Evolutionary conservation across 352 stramenopile genomes (phyloP), one percentile per base, ranked within the genome.

Genomic region (Pythium oligandrum): DNA sequence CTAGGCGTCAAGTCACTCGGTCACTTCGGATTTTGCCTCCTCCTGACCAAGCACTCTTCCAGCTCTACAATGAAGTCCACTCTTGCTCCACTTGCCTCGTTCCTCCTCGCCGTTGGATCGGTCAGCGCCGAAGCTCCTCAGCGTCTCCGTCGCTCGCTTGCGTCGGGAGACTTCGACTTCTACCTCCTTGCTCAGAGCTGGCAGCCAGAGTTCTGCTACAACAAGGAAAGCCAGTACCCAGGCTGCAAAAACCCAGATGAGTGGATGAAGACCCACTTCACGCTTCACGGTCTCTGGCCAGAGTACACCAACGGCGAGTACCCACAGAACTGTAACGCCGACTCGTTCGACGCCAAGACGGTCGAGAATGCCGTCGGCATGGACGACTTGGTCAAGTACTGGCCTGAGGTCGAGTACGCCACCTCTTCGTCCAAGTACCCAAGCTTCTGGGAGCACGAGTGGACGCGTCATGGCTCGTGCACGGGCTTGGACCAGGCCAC

Each of bases 371-470:
- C 68, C 40, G 66, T 95, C 31, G 85, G 85, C 3, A 55, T 93
- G 37, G 72, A 86, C 46, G 73, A 65, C 40, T 69, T 96, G 47
- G 70, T 82, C 43, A 61, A 87, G 55, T 90, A 74, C 56, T 96
- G 87, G 87, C 87, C 87, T 7, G 84, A 95, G 59, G 85, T 95
- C 59, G 91, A 96, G 63, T 70, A 66, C 55, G 49, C 46, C 45
- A 69, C 69, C 40, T 51, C 51, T 7, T 75, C 70, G n/a, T 67
- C 68, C 3, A 63, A 71, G 67, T 93, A 83, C 75, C 73, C 66
- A 37, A 69, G 81, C 46, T 98, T 98, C 58, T 98, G 89, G 88
- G 68, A 76, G 51, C 91, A 98, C 66, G 90, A 98, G 64, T 98
- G 91, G 91, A 77, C 60, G 11, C 88, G 90, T 34, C 91, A 98